Percentiles rank a stretch among this genome's conserved stretches.
Evolutionary conservation across 106 monocot species (phyloP).

Genomic region (Agapanthus africanus): DNA sequence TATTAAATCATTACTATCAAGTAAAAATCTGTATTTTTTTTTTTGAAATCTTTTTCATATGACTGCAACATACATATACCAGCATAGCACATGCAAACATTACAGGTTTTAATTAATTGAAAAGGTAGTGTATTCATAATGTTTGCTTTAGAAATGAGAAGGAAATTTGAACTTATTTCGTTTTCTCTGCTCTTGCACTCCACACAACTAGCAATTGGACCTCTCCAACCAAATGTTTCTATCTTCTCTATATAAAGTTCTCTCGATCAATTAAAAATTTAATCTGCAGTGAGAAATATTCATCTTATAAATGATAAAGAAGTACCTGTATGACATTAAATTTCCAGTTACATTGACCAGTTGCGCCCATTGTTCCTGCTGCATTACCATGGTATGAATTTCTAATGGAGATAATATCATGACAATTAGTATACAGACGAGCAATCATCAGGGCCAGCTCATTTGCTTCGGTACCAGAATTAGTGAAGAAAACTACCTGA

Average conservation of each 20-base stretch:
- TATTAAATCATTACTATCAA: no score
- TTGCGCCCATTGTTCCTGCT: constrained; percentile 79
- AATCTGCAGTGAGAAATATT: background rate
- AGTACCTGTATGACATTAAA: constrained; percentile 79
- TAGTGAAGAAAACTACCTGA: constrained; percentile 94
- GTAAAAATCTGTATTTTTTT: no score
- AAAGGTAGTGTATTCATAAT: background rate
- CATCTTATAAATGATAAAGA: background rate
- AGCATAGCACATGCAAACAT: no score
- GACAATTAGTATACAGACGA: constrained; percentile 71
- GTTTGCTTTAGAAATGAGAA: no score
- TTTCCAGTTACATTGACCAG: constrained; percentile 84
- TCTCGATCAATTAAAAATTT: no score
- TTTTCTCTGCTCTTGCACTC: no score
- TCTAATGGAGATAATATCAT: constrained; percentile 78
- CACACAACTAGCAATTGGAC: no score
- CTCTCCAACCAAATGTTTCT: no score
- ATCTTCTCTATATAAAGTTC: no score
- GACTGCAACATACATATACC: no score
- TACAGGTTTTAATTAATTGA: background rate
- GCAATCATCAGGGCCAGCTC: constrained; percentile 95
- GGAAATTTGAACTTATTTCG: no score
- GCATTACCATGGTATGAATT: constrained; percentile 96
- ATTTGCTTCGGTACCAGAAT: constrained; percentile 95
- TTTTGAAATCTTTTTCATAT: no score